Evolutionary conservation across 345 rosid species (phyloP).

Genomic region (Gossypium ekmanianum): DNA sequence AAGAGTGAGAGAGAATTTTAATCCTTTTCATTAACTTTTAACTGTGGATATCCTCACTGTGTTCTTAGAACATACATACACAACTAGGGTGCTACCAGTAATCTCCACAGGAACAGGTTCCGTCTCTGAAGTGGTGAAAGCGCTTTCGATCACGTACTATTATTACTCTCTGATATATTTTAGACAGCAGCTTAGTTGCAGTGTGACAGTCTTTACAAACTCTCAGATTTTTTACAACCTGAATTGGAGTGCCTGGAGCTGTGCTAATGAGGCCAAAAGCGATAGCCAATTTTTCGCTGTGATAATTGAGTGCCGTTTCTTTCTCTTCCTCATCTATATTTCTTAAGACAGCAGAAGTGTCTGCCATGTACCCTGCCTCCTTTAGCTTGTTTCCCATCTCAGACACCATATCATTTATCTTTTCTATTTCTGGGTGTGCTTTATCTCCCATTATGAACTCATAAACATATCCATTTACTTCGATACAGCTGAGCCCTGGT

Average conservation of each 20-base stretch:
- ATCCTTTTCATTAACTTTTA: not conserved
- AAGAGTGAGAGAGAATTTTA: not conserved
- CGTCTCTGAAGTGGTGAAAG: conserved; percentile 33
- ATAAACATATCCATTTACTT: conserved; percentile 28
- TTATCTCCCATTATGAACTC: conserved; percentile 31
- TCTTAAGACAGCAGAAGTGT: conserved; percentile 23
- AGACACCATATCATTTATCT: conserved; percentile 20
- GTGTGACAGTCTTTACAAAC: conserved; percentile 30
- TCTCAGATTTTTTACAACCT: conserved; percentile 29
- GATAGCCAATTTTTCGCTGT: conserved; percentile 34
- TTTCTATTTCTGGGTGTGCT: conserved; percentile 22
- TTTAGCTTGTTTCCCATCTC: conserved; percentile 29
- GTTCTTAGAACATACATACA: not conserved
- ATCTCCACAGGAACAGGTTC: conserved; percentile 30
- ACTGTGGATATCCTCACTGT: not conserved
- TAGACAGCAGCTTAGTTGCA: conserved; percentile 31
- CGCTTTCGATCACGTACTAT: conserved; percentile 31
- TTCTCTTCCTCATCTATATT: conserved; percentile 30
- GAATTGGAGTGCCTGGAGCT: conserved; percentile 23
- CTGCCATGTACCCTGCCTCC: conserved; percentile 25
- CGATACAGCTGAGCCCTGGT: conserved; percentile 44
- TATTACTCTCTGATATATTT: conserved; percentile 25
- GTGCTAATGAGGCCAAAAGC: conserved; percentile 31
- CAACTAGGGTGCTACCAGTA: conserved; percentile 10
- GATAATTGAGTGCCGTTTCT: conserved; percentile 21